Evolutionary conservation across 306 rosid genomes (phyloP).

Genomic region (Astragalus membranaceus): DNA sequence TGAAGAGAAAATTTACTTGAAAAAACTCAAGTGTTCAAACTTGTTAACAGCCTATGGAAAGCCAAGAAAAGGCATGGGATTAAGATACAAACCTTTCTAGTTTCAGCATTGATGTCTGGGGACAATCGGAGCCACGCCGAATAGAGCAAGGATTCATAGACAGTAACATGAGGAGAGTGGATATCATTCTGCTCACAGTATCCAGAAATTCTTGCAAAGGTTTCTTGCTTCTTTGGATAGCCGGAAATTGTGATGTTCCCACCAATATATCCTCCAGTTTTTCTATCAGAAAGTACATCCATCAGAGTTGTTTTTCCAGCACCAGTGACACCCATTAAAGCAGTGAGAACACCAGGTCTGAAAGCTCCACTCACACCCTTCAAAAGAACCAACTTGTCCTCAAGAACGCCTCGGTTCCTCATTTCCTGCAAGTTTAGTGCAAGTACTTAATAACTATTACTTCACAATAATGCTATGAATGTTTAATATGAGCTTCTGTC

Average conservation of each 20-base stretch:
- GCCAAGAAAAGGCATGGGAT: conserved; percentile 1
- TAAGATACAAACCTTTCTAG: conserved; percentile 43
- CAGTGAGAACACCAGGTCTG: conserved; percentile 91
- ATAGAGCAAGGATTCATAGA: conserved; percentile 53
- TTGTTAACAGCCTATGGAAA: background rate
- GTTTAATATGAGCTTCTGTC: background rate
- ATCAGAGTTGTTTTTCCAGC: conserved; percentile 96
- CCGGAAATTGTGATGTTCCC: conserved; percentile 73
- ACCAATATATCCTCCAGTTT: conserved; percentile 79
- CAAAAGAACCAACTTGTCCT: conserved; percentile 69
- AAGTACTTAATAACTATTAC: background rate
- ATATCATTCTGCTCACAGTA: conserved; percentile 93
- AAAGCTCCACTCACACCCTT: conserved; percentile 78
- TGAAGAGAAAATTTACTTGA: background rate
- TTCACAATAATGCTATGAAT: background rate
- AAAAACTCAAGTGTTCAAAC: background rate
- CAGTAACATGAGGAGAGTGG: conserved; percentile 65
- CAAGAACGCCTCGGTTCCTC: conserved; percentile 48
- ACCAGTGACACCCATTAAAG: conserved; percentile 92
- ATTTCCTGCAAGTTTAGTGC: conserved; percentile 47
- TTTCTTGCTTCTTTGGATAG: conserved; percentile 79
- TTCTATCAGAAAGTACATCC: conserved; percentile 93
- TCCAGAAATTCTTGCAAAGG: conserved; percentile 87
- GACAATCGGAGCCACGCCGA: conserved; percentile 64
- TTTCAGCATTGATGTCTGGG: conserved; percentile 34